Conservation (phyloP, 345 rosid species). For the Nephelium lappaceum region DNA sequence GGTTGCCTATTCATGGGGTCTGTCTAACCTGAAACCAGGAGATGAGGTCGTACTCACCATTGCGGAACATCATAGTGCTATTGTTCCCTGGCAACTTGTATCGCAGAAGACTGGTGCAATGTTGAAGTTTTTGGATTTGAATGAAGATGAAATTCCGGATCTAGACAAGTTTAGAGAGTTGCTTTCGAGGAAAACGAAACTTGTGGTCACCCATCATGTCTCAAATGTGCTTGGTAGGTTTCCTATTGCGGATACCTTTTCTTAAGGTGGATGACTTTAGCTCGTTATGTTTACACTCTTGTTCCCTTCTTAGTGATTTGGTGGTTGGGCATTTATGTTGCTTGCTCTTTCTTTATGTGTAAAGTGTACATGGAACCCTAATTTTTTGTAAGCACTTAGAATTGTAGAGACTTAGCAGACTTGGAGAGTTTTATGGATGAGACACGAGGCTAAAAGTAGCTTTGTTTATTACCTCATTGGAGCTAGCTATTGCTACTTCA, state of each 20-base stretch:
- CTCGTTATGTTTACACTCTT: background rate
- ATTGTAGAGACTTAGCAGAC: background rate
- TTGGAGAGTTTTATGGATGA: background rate
- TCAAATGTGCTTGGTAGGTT: slow-evolving; percentile 82
- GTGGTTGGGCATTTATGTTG: background rate
- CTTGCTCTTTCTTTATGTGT: background rate
- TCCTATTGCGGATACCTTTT: background rate
- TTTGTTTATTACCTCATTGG: background rate
- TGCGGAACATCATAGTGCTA: slow-evolving; percentile 92
- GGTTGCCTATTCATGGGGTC: slow-evolving; percentile 89
- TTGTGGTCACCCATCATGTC: slow-evolving; percentile 86
- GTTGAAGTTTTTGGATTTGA: slow-evolving; percentile 62
- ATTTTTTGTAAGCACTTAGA: background rate
- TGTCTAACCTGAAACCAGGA: slow-evolving; percentile 61
- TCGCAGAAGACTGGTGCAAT: slow-evolving; percentile 80
- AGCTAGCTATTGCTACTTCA: background rate
- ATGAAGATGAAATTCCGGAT: slow-evolving; percentile 71
- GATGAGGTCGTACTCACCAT: slow-evolving; percentile 86
- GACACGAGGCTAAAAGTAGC: background rate
- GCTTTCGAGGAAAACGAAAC: slow-evolving; percentile 71
- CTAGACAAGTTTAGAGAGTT: slow-evolving; percentile 48
- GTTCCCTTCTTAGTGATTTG: background rate
- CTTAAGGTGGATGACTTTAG: background rate
- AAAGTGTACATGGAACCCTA: background rate
- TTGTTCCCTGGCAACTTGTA: slow-evolving; percentile 97